These are phyloP conservation scores for Fallopia convolvulus DNA, from an alignment of 148 eudicot species.

Conservation along the genomic window DNA sequence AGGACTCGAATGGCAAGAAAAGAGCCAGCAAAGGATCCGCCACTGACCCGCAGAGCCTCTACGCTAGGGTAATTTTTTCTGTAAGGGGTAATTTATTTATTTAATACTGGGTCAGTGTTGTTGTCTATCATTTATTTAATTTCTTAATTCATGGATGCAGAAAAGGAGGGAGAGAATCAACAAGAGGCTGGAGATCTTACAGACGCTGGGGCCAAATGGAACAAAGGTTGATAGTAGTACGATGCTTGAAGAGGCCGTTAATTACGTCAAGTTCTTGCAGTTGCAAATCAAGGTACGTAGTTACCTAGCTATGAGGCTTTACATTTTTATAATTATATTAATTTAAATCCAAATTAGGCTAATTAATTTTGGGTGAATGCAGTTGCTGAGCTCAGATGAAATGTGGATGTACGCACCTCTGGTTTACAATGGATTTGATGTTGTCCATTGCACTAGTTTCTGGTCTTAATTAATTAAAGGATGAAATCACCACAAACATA, in stretches of 20 bases:
- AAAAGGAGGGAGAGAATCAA: conserved; percentile 51
- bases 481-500: background rate
- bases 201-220: conserved; percentile 56
- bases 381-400: conserved; percentile 72
- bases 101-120: too few species aligned
- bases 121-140: too few species aligned
- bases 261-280: conserved; percentile 55
- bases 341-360: conserved; percentile 31
- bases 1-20: conserved; percentile 21
- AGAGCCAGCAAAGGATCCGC: conserved; percentile 47
- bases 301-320: background rate
- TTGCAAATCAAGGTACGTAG: conserved; percentile 40
- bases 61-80: conserved; percentile 45
- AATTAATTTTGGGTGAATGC: background rate
- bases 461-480: background rate
- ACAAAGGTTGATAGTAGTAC: conserved; percentile 71
- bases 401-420: conserved; percentile 68
- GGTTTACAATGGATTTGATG: conserved; percentile 61
- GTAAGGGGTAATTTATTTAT: conserved; percentile 26
- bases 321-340: too few species aligned
- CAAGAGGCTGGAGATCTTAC: conserved; percentile 42
- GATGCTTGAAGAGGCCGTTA: conserved; percentile 61
- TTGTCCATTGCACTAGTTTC: conserved; percentile 30
- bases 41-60: conserved; percentile 58
- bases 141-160: conserved; percentile 18